Base-by-base conservation (phyloP, 2,329 filamentous ascomycete species). In the Exophiala sp. region DNA sequence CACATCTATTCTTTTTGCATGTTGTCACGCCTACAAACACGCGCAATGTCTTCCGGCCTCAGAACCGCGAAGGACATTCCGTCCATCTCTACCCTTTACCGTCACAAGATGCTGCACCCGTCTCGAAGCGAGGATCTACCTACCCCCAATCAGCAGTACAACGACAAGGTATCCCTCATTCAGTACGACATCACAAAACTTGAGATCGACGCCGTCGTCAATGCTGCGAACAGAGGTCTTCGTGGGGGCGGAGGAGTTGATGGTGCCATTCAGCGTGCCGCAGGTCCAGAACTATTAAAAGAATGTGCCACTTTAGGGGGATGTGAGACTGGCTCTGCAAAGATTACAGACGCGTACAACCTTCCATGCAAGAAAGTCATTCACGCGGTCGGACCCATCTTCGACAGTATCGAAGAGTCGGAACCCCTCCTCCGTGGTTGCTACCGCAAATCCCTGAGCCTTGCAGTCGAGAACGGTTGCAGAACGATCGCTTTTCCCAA, bases 201-300 rank as follows among this genome's bases (percentile, higher is more conserved):
- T 3, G 69, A 78, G 32, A 79, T 91, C 42, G 89, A 91, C 66
- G 87, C 87, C 60, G 94, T 96, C 63, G 91, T 97, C 69, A 97
- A 97, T 69, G 92, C 94, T 1, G 92, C 94, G 41, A 97, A 97
- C 70, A 73, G 72, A 8, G 80, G 79, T 1, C 82, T 97, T 0
- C 78, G 88, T 0, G 91, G 91, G 50, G 94, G 94, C 49, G 90
- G 91, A n/a, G 94, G 94, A 34, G 91, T 97, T 12, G 87, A 91
- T 66, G 88, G 87, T 38, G 88, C 91, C 24, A 96, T 97, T 63
- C 94, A 97, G 69, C 72, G 79, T 29, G 90, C 87, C 38, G 92
- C 94, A 1, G 94, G 94, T 0, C 80, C 74, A 0, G 70, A 71
- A 0, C 81, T 97, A 0, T 60, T 85, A 16, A 66, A 75, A 7